Percentiles rank a stretch among this genome's conserved stretches.
These are phyloP conservation scores for Pichia sp. DNA, from an alignment of 1,139 yeast genomes.

Conservation along the genomic window DNA sequence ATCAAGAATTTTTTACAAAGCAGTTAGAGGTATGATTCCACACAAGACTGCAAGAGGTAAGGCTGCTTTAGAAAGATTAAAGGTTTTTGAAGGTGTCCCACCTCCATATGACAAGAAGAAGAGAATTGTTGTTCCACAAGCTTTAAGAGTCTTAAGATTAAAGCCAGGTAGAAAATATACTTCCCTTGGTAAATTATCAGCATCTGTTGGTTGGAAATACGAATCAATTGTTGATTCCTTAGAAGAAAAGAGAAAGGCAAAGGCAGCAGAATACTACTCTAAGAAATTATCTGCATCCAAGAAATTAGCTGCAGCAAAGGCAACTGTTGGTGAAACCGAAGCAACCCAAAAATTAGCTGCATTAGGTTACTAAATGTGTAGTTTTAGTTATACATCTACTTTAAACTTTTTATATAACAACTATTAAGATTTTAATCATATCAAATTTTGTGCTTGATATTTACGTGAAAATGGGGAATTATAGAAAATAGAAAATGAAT, in stretches of 20 bases:
- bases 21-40: slow-evolving; percentile 98
- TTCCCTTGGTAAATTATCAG: slow-evolving; percentile 92
- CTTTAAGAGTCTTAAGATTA: slow-evolving; percentile 98
- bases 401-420: slow-evolving; percentile 1
- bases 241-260: slow-evolving; percentile 99
- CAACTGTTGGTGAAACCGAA: slow-evolving; percentile 70
- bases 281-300: slow-evolving; percentile 95
- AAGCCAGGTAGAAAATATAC: slow-evolving; percentile 99
- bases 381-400: neutral
- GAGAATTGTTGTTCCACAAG: slow-evolving; percentile 99
- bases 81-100: slow-evolving; percentile 99
- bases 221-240: slow-evolving; percentile 95
- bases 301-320: slow-evolving; percentile 75
- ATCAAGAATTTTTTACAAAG: slow-evolving; percentile 99
- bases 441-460: neutral
- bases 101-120: slow-evolving; percentile 99
- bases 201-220: slow-evolving; percentile 99
- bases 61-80: slow-evolving; percentile 98
- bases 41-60: slow-evolving; percentile 99
- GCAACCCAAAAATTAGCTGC: slow-evolving; percentile 71
- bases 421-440: neutral
- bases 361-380: slow-evolving; percentile 61
- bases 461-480: too few relatives aligned
- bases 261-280: slow-evolving; percentile 98
- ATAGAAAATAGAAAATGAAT: too few relatives aligned